Base-by-base conservation (phyloP, 805 yeast genomes). In the Candida glaebosa region DNA sequence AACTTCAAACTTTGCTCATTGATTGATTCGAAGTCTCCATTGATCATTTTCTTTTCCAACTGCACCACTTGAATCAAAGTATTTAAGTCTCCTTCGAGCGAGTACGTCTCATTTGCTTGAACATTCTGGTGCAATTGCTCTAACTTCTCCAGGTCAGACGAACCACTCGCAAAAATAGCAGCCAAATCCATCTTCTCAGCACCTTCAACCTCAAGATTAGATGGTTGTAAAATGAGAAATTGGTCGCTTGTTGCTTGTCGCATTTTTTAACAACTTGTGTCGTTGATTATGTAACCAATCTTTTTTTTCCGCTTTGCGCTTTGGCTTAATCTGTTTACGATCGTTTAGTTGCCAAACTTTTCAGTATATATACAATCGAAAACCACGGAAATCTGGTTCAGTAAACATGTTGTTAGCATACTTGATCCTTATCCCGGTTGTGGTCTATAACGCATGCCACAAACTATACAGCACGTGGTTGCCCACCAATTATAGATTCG, bases 401-500 rank as follows among this genome's bases (percentile, higher is more conserved):
- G 9, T 22, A 22, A 10, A 22, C 6, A 63, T 63, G 67, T 61
- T 58, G 50, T 47, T 60, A 36, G 47, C 58, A 32, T 48, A 46
- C 43, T 45, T 52, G 17, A 48, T 50, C 14, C 50, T 57, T 7
- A 37, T 59, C 10, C 58, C 61, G 4, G 37, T 58, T 33, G 51
- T 49, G n/a, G 25, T 56, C 8, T 63, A 53, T 47, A 49, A 56
- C 17, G 39, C 63, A n/a, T 57, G 67, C 34, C 60, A 65, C 49
- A 52, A 52, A 22, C 54, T 63, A 26, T 67, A 56, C 56, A 46
- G 58, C 40, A 71, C 78, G 17, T 84, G 88, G 85, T 75, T 90
- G 41, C 96, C 96, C 25, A 53, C 56, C 12, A 68, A 74, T 54
- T 91, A 76, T 63, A 71, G 81, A 34, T 91, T 91, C 58, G 93